phyloP scores from a whole-genome alignment of 2,329 filamentous ascomycete genomes.

The Leptodontidium sp. region DNA sequence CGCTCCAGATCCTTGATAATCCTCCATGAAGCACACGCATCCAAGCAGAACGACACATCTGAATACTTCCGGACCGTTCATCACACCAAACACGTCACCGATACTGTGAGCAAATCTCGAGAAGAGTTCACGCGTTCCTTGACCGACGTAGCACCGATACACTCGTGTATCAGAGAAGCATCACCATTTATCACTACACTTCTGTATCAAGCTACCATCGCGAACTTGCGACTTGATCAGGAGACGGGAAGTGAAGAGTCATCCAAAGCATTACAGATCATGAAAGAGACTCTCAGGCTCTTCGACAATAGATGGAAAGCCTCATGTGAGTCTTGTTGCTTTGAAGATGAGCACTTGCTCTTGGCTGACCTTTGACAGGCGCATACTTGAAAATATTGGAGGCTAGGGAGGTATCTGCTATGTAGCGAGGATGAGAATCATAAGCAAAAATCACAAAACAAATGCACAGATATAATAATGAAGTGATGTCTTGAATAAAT shows the following conservation, averaged over 20 bases:
- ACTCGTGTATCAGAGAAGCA: conserved; percentile 25
- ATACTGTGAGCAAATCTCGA: neutral
- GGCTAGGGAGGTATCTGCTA: conserved; percentile 28
- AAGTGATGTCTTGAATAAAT: neutral
- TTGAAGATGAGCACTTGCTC: conserved; percentile 1
- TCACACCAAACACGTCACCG: conserved; percentile 7
- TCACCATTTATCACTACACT: conserved; percentile 31
- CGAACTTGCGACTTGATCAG: conserved; percentile 24
- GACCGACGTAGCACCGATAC: conserved; percentile 10
- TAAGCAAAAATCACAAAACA: too few species aligned
- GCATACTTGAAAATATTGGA: conserved; percentile 32
- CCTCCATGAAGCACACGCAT: conserved; percentile 32
- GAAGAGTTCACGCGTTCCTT: conserved; percentile 2
- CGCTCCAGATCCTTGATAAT: conserved; percentile 26
- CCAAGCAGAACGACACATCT: conserved; percentile 11
- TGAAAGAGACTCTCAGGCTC: conserved; percentile 22
- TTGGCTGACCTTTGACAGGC: conserved; percentile 14
- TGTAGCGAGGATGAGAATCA: neutral
- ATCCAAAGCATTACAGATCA: conserved; percentile 14
- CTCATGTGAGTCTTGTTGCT: conserved; percentile 22
- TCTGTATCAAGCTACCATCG: conserved; percentile 26
- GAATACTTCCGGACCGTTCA: conserved; percentile 20
- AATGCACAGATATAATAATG: too few species aligned
- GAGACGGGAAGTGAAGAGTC: conserved; percentile 24
- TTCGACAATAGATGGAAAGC: conserved; percentile 33